phyloP scores from a whole-genome alignment of 2,329 filamentous ascomycete genomes.

The Colletotrichum tropicicola region DNA sequence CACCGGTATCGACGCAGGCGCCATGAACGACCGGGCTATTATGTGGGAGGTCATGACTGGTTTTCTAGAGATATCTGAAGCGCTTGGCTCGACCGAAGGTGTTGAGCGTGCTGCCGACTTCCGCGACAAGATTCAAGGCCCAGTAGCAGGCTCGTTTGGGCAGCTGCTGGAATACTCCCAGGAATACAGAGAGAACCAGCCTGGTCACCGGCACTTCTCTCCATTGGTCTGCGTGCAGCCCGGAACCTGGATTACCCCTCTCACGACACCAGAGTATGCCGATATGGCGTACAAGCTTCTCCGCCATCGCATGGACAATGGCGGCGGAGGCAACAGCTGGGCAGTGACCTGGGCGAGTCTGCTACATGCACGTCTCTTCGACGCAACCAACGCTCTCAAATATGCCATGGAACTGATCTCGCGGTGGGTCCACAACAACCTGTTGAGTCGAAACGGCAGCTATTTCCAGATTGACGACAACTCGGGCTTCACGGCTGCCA shows the following conservation, averaged over 20 bases:
- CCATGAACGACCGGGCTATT: conserved; percentile 27
- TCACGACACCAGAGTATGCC: conserved; percentile 40
- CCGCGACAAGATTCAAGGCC: conserved; percentile 6
- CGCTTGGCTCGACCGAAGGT: conserved; percentile 15
- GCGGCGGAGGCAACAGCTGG: conserved; percentile 18
- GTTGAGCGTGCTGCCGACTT: conserved; percentile 13
- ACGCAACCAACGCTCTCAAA: conserved; percentile 39
- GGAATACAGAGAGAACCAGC: conserved; percentile 50
- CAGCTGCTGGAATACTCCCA: conserved; percentile 50
- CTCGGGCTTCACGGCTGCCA: conserved; percentile 53
- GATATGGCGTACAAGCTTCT: conserved; percentile 5
- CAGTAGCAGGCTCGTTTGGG: conserved; percentile 34
- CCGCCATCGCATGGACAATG: conserved; percentile 25
- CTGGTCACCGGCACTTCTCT: conserved; percentile 59
- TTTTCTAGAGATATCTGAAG: conserved; percentile 21
- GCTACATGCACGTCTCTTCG: neutral
- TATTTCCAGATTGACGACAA: conserved; percentile 60
- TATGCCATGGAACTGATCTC: conserved; percentile 44
- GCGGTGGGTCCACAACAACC: conserved; percentile 48
- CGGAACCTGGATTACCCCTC: conserved; percentile 41
- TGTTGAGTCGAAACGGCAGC: conserved; percentile 42
- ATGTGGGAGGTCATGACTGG: conserved; percentile 25
- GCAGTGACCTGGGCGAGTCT: conserved; percentile 19
- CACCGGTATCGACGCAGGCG: conserved; percentile 20
- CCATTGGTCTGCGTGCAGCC: conserved; percentile 59